These are phyloP conservation scores for Fusarium citri DNA, from an alignment of 2,329 filamentous ascomycete species.

Conservation along the genomic window DNA sequence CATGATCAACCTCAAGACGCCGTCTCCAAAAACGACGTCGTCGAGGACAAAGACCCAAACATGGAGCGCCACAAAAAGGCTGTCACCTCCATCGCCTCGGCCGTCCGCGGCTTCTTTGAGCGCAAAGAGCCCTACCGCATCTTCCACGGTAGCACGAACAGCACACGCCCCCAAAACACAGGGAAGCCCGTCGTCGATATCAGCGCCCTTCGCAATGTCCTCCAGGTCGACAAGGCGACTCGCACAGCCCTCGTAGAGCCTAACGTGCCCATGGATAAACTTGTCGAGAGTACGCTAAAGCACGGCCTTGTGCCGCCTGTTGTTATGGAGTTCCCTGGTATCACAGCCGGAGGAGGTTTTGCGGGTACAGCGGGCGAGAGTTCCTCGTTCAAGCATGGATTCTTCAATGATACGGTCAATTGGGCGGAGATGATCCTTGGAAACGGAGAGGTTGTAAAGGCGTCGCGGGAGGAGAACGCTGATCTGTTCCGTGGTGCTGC, in stretches of 20 bases:
- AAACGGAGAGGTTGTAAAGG: conserved; percentile 66
- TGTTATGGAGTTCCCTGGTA: conserved; percentile 78
- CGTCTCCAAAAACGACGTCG: conserved; percentile 8
- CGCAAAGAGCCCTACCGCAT: conserved; percentile 72
- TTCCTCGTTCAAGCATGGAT: conserved; percentile 74
- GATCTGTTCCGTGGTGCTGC: conserved; percentile 75
- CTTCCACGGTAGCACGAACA: conserved; percentile 82
- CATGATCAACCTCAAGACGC: conserved; percentile 8
- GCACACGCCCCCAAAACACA: conserved; percentile 69
- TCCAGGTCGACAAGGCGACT: conserved; percentile 65
- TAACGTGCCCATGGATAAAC: conserved; percentile 75
- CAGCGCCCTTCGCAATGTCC: conserved; percentile 71
- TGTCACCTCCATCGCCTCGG: conserved; percentile 57
- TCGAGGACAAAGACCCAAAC: conserved; percentile 1
- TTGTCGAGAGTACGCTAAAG: conserved; percentile 67
- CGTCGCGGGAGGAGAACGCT: conserved; percentile 63
- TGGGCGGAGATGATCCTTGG: conserved; percentile 74
- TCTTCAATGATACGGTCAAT: conserved; percentile 71
- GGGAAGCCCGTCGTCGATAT: conserved; percentile 73
- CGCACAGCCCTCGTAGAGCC: conserved; percentile 74
- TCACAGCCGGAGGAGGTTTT: conserved; percentile 76
- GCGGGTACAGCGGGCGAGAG: conserved; percentile 75
- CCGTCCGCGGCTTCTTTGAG: conserved; percentile 58
- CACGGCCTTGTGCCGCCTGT: conserved; percentile 71
- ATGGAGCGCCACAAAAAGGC: conserved; percentile 60